Evolutionary conservation across 2,329 filamentous ascomycete genomes (phyloP).

Genomic region (Claviceps purpurea): DNA sequence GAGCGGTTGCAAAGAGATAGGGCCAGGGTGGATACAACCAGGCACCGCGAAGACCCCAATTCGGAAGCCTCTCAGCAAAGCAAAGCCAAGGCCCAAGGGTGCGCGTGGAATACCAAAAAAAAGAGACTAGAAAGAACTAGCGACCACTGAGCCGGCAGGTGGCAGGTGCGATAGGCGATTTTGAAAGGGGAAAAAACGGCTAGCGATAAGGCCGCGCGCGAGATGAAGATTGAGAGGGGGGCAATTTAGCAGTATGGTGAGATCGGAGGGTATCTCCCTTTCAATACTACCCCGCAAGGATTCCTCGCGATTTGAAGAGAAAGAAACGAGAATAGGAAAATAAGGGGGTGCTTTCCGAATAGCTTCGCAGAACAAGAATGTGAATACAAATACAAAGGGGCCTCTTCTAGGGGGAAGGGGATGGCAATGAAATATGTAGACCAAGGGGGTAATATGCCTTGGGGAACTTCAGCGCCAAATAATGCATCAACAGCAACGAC

Average conservation of each 20-base stretch:
- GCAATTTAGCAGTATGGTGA: no score
- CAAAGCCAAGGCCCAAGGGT: not conserved
- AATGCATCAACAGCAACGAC: no score
- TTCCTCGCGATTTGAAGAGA: constrained; percentile 1
- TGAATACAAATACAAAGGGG: not conserved
- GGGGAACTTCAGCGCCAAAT: no score
- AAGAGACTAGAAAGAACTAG: constrained; percentile 3
- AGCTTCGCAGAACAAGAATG: not conserved
- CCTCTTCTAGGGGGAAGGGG: not conserved
- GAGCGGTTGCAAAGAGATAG: not conserved
- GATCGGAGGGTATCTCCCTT: constrained; percentile 1
- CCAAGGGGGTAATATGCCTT: no score
- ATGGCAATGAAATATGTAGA: no score
- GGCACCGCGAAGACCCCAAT: not conserved
- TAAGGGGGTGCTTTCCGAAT: not conserved
- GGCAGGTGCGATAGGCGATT: not conserved
- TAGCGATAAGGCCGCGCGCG: not conserved
- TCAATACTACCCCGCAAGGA: constrained; percentile 3
- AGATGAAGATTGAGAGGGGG: not conserved
- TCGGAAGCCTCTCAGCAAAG: not conserved
- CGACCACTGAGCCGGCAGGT: constrained; percentile 1
- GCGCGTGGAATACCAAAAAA: not conserved
- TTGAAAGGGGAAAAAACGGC: not conserved
- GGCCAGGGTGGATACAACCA: not conserved
- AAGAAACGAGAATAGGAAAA: not conserved